Evolutionary conservation across 768 basidiomycete genomes (phyloP), one percentile per base, ranked within the genome.

Genomic region (Hypholoma fasciculare): DNA sequence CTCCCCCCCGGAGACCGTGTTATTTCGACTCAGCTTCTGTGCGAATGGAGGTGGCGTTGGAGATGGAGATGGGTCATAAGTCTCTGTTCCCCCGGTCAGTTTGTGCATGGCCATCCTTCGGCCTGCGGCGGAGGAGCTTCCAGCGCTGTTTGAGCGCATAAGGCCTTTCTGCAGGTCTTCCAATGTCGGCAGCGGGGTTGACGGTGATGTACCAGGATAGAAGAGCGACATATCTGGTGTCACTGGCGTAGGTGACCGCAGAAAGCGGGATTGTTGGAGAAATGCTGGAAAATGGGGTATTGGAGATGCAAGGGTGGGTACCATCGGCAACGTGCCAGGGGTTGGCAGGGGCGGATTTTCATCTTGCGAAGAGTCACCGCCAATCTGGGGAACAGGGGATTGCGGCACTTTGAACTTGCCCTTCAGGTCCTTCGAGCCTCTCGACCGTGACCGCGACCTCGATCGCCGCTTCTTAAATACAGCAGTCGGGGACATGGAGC

Each of bases 111-210:
- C 94, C 71, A 86, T 76, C 64, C 84, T 82, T 48, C 90, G 77
- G 34, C 76, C 76, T 30, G 85, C 86, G 67, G 88, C 54, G 54
- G 54, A 82, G 51, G 87, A 82, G 52, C 89, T 82, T 19, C 89
- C 90, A n/a, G 91, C 92, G 66, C 94, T 96, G 69, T 96, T 95
- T 2, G 95, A 96, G 17, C 95, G 87, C 67, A 92, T 87, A 2
- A 97, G 82, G 14, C 89, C 88, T 65, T 79, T 84, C 67, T 88
- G 87, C 38, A 96, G 75, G 19, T 88, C 90, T 65, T 92, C 89
- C 6, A 96, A 78, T 3, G 90, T 84, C 0, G 92, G 92, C 37
- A 89, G 71, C 16, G 90, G 88, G 2, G 86, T 87, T 7, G 87
- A 78, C 2, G 87, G 83, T 5, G 87, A 82, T 16, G 84, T 81